Conservation (phyloP, 495 filamentous ascomycete genomes). For the Trichoderma erinaceum region DNA sequence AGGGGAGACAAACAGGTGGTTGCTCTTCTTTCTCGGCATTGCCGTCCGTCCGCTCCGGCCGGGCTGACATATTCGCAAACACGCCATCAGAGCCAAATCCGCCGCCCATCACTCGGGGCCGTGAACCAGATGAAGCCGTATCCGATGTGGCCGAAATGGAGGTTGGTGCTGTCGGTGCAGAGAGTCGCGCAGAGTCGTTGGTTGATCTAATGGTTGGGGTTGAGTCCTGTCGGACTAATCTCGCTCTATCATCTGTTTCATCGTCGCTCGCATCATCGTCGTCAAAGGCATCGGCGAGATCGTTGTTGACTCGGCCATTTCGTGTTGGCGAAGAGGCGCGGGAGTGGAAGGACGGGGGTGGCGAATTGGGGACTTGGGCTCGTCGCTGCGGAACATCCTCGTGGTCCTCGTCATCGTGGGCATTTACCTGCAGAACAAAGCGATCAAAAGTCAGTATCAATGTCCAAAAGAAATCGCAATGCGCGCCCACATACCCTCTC, state of each 20-base stretch:
- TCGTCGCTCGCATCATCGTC: constrained; percentile 67
- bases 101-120: constrained; percentile 50
- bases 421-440: constrained; percentile 36
- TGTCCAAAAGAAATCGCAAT: constrained; percentile 15
- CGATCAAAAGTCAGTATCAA: neutral
- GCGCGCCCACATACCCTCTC: constrained; percentile 60
- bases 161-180: neutral
- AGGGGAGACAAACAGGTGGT: constrained; percentile 68
- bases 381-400: constrained; percentile 26
- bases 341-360: constrained; percentile 91
- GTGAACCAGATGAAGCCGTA: constrained; percentile 14
- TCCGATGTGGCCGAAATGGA: neutral
- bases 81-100: constrained; percentile 81
- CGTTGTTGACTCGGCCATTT: constrained; percentile 51
- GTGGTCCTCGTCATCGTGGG: constrained; percentile 42
- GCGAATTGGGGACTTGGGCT: constrained; percentile 64
- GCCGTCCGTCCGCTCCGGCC: constrained; percentile 80
- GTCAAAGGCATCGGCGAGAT: constrained; percentile 86
- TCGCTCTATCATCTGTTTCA: constrained; percentile 76
- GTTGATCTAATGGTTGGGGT: constrained; percentile 27
- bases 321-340: constrained; percentile 65
- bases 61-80: constrained; percentile 89
- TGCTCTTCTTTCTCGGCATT: constrained; percentile 62
- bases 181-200: neutral
- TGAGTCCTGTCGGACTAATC: constrained; percentile 70